Base-by-base conservation (phyloP, 345 rosid genomes). In the Gossypium rotundifolium region DNA sequence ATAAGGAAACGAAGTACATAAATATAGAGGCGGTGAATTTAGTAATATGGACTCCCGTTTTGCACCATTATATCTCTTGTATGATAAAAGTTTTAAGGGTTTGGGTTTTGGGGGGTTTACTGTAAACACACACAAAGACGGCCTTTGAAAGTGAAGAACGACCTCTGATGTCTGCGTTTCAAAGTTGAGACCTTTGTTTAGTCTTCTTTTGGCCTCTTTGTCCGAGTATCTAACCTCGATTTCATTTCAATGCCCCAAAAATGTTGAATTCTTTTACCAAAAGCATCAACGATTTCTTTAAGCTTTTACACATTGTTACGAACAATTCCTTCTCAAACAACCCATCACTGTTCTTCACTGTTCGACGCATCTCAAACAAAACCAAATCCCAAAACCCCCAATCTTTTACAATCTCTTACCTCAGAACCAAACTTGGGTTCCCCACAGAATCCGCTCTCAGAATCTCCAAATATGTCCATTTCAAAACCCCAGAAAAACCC, bases 321-420 rank as follows among this genome's bases (percentile, higher is more conserved):
- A 63, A 38, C 13, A 16, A 63, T 9, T 38, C 68, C 14, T 23
- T 38, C 48, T 44, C 65, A 1, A 23, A 16, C 12, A 42, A 10
- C 18, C 27, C 22, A 17, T 38, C 8, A 16, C 45, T 25, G 14
- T 60, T 64, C 46, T 17, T 69, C 70, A 3, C 61, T 11, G 11
- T 38, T 17, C 70, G 75, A 68, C 72, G 4, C 64, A 17, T 77
- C 27, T 60, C 70, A 4, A 38, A 27, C 40, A 5, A 33, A 55
- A 33, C 49, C 7, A 9, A 10, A 61, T 16, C 69, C 9, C 18
- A 46, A 12, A 29, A 5, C 16, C 10, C 67, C n/a, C 52, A 42
- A 13, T 66, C 84, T 0, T 80, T 80, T 55, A 61, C 80, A 18
- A 65, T 80, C 14, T 84, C 51, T 40, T 40, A 64, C 69, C 69